These are phyloP conservation scores for Rossbeevera mucosa DNA, from an alignment of 768 basidiomycete species.

Conservation along the genomic window DNA sequence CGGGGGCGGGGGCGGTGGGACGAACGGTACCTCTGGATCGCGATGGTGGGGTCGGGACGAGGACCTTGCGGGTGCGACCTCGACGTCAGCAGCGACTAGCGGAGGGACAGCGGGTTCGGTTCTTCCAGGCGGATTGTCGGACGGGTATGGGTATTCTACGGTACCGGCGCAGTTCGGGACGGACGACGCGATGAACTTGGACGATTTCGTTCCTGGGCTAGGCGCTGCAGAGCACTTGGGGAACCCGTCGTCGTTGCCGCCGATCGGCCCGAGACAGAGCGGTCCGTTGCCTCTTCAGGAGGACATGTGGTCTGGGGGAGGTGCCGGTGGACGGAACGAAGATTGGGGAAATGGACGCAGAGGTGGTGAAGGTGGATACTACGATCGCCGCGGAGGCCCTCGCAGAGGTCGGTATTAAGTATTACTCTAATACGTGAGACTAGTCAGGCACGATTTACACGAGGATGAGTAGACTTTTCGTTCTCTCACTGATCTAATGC, in stretches of 20 bases:
- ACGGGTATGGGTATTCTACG: constrained; percentile 24
- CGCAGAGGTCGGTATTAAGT: constrained; percentile 27
- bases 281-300: constrained; percentile 46
- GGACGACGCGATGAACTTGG: constrained; percentile 34
- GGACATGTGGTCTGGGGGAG: constrained; percentile 43
- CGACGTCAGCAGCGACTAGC: background rate
- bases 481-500: background rate
- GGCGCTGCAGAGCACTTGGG: constrained; percentile 35
- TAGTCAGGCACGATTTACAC: too few species aligned
- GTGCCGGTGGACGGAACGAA: constrained; percentile 29
- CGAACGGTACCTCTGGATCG: constrained; percentile 8
- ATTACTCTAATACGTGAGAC: background rate
- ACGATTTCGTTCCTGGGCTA: constrained; percentile 66
- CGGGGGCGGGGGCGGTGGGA: constrained; percentile 23
- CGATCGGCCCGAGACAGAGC: constrained; percentile 32
- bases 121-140: constrained; percentile 15
- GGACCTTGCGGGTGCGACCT: constrained; percentile 23
- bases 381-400: constrained; percentile 22
- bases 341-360: constrained; percentile 36
- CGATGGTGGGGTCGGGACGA: constrained; percentile 48
- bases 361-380: constrained; percentile 34
- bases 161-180: constrained; percentile 15
- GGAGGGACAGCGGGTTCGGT: constrained; percentile 7
- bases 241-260: constrained; percentile 4
- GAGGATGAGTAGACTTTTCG: too few species aligned